A percentile compares a stretch with the other conserved stretches of the same genome.
Conservation (phyloP, 805 yeast genomes). For the Jamesozyma spencerorum region DNA sequence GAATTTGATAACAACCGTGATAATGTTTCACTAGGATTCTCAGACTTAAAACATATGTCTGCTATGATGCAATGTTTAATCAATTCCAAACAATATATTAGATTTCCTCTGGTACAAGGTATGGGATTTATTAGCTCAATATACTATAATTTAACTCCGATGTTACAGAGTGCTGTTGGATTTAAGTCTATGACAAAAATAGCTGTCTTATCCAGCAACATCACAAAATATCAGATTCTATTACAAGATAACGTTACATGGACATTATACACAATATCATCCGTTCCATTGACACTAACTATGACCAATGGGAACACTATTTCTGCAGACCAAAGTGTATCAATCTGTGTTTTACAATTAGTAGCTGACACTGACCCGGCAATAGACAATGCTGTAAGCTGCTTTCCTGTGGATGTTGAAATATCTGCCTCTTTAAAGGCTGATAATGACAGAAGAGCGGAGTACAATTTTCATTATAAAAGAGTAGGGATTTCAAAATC, state of each 20-base stretch:
- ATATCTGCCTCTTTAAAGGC: conserved; percentile 36
- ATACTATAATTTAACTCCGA: conserved; percentile 45
- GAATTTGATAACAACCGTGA: conserved; percentile 31
- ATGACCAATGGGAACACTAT: conserved; percentile 15
- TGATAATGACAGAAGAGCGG: conserved; percentile 14
- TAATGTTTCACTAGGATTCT: conserved; percentile 19
- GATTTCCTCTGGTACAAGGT: conserved; percentile 67
- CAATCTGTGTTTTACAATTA: conserved; percentile 50
- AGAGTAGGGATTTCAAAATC: conserved; percentile 39
- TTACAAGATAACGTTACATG: conserved; percentile 48
- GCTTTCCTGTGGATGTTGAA: conserved; percentile 42
- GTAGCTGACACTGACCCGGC: conserved; percentile 38
- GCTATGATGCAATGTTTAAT: conserved; percentile 25
- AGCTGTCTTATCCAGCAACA: neutral
- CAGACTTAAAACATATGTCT: conserved; percentile 30
- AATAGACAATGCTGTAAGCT: conserved; percentile 57
- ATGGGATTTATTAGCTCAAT: conserved; percentile 70
- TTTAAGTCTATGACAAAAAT: conserved; percentile 29
- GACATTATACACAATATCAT: conserved; percentile 8
- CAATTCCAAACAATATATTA: conserved; percentile 33
- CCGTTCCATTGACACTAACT: conserved; percentile 4
- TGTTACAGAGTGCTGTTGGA: conserved; percentile 56
- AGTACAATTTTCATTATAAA: conserved; percentile 37
- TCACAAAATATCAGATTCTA: conserved; percentile 40
- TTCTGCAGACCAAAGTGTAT: conserved; percentile 14